Evolutionary conservation across 495 filamentous ascomycete genomes (phyloP), one percentile per base, ranked within the genome.

Genomic region (Penicillium simplicissimum): DNA sequence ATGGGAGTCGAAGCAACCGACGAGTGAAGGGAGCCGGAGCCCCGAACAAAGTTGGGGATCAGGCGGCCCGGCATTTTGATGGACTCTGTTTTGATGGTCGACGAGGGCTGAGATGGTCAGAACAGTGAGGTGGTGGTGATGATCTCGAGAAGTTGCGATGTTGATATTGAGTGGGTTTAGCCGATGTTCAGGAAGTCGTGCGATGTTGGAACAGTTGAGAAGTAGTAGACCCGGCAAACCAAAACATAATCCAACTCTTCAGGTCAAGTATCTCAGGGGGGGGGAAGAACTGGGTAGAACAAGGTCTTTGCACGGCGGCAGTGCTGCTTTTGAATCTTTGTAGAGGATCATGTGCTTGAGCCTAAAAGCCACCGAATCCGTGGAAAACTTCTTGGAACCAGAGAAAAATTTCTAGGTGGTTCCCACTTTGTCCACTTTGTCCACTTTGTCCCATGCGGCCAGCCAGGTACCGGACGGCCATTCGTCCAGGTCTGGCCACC

Each of bases 41-140:
- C 72, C 72, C 77, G 74, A 58, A 80, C 75, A 59, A 81, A 70
- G 69, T 71, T 80, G 65, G 77, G 70, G 57, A 81, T 72, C 48
- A 81, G 67, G 66, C 79, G 79, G 69, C 79, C 79, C 55, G 79
- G 79, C 79, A 81, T 81, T 37, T 55, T 74, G 67, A 9, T 10
- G 13, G 51, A 21, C 23, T 31, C 23, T 49, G 23, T 28, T 31
- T 13, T 49, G 21, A 49, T 31, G 15, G 23, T 14, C 0, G 45
- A n/a, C 2, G 45, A 2, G 11, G 45, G 0, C 31, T 23, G 31
- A 23, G n/a, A 23, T 31, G 14, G 19, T 15, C 2, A n/a, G n/a
- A n/a, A 13, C 1, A n/a, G 51, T 53, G 25, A 35, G 31, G 17
- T 25, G 33, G 28, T 36, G 17, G 4, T 31, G 23, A 28, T 49